Percentiles rank a stretch among this genome's conserved stretches.
These are phyloP conservation scores for Lasiodiplodia theobromae DNA, from an alignment of 2,329 filamentous ascomycete genomes.

Conservation along the genomic window DNA sequence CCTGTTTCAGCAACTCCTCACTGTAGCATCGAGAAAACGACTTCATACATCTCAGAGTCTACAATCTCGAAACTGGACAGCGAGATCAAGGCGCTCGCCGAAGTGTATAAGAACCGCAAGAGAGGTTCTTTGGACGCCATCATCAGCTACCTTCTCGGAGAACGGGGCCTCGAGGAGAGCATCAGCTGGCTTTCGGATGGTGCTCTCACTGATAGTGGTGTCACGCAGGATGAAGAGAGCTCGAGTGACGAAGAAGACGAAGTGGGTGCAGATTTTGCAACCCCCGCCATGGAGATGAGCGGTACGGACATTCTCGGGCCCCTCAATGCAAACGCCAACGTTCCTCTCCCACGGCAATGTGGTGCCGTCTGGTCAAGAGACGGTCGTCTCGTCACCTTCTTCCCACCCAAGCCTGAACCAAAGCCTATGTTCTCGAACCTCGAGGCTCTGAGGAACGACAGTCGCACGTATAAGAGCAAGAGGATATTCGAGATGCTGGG, in stretches of 20 bases:
- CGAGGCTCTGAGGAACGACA: conserved; percentile 57
- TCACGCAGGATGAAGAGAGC: conserved; percentile 68
- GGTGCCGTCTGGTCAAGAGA: conserved; percentile 65
- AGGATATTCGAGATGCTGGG: conserved; percentile 71
- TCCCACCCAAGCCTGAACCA: conserved; percentile 60
- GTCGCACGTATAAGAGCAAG: conserved; percentile 54
- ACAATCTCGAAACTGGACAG: conserved; percentile 57
- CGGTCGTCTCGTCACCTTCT: conserved; percentile 66
- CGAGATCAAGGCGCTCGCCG: conserved; percentile 63
- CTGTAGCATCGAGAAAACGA: conserved; percentile 64
- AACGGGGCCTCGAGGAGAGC: conserved; percentile 65
- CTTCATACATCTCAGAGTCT: conserved; percentile 59
- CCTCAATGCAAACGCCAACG: conserved; percentile 68
- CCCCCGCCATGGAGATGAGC: conserved; percentile 55
- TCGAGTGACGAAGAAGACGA: conserved; percentile 83
- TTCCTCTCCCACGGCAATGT: conserved; percentile 66
- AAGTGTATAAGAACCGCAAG: conserved; percentile 60
- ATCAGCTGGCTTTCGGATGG: conserved; percentile 64
- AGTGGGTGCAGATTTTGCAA: conserved; percentile 46
- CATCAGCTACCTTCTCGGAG: conserved; percentile 67
- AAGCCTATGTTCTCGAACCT: conserved; percentile 56
- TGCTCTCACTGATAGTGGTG: conserved; percentile 50
- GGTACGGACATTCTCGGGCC: conserved; percentile 60
- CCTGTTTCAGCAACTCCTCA: conserved; percentile 57
- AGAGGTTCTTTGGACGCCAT: conserved; percentile 67